Conservation (phyloP, 2,329 filamentous ascomycete species). For the Fusarium stilboides region DNA sequence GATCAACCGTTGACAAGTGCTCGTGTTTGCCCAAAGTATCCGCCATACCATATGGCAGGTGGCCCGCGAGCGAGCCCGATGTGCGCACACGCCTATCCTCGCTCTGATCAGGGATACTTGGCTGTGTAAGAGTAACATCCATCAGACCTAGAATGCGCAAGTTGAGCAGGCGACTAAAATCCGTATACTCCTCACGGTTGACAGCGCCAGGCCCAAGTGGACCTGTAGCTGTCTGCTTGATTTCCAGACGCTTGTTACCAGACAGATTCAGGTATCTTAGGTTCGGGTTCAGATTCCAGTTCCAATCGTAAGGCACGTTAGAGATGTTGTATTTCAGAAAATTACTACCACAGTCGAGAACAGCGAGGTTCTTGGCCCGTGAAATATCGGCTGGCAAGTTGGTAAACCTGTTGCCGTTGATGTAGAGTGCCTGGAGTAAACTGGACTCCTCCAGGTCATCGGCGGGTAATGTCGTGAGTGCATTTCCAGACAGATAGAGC, state of each 20-base stretch:
- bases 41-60: conserved; percentile 96
- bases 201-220: conserved; percentile 67
- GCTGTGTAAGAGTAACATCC: conserved; percentile 96
- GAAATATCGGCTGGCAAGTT: conserved; percentile 95
- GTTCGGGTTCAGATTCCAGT: conserved; percentile 98
- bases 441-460: conserved; percentile 95
- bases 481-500: conserved; percentile 95
- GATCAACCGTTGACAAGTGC: conserved; percentile 94
- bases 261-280: conserved; percentile 96
- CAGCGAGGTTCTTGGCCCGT: conserved; percentile 90
- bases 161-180: conserved; percentile 88
- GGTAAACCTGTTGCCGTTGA: conserved; percentile 98
- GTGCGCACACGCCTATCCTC: conserved; percentile 96
- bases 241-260: conserved; percentile 96
- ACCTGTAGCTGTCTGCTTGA: conserved; percentile 72
- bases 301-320: conserved; percentile 99
- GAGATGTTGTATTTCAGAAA: conserved; percentile 98
- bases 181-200: conserved; percentile 80
- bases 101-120: conserved; percentile 93
- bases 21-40: conserved; percentile 94
- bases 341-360: conserved; percentile 96
- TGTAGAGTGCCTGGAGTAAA: conserved; percentile 88
- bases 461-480: conserved; percentile 89
- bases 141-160: conserved; percentile 92
- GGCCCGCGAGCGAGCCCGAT: conserved; percentile 93